Conservation (phyloP, 352 stramenopile genomes). For the Globisporangium carolinianum region DNA sequence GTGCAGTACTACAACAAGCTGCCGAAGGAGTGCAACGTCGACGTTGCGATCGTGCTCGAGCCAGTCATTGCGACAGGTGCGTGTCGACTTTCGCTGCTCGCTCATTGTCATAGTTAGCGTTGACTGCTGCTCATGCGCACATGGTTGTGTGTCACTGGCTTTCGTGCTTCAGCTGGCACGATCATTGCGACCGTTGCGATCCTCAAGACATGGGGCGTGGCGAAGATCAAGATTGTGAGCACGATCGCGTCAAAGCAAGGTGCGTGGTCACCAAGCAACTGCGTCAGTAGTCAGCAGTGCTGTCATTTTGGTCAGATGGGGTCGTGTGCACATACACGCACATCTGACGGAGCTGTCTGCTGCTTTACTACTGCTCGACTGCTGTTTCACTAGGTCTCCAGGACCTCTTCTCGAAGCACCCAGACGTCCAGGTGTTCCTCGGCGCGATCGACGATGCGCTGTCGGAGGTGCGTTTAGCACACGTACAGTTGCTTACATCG, state of each 20-base stretch:
- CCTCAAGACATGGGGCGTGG: slow-evolving; percentile 92
- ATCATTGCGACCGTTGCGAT: slow-evolving; percentile 94
- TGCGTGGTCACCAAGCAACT: neutral
- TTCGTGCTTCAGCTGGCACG: slow-evolving; percentile 59
- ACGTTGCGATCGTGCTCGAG: slow-evolving; percentile 95
- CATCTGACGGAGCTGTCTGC: neutral
- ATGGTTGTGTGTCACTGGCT: neutral
- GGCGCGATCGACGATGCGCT: slow-evolving; percentile 70
- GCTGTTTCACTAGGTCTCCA: slow-evolving; percentile 38
- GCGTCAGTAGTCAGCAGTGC: neutral
- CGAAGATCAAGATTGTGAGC: slow-evolving; percentile 92
- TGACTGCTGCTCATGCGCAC: neutral
- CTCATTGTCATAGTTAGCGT: neutral
- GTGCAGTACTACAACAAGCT: slow-evolving; percentile 99
- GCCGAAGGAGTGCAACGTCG: slow-evolving; percentile 88
- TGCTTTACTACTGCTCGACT: neutral
- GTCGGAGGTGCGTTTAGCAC: slow-evolving; percentile 38
- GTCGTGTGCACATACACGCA: neutral
- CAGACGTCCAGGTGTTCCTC: slow-evolving; percentile 72
- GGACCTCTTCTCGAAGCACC: slow-evolving; percentile 71
- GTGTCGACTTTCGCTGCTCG: too few relatives aligned
- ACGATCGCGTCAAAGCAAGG: slow-evolving; percentile 92
- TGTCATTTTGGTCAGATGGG: neutral
- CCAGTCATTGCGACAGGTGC: slow-evolving; percentile 93
- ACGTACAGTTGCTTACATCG: neutral